Evolutionary conservation across 1,284 basidiomycete genomes (phyloP), one percentile per base, ranked within the genome.

Genomic region (Tilletiopsis washingtonensis): DNA sequence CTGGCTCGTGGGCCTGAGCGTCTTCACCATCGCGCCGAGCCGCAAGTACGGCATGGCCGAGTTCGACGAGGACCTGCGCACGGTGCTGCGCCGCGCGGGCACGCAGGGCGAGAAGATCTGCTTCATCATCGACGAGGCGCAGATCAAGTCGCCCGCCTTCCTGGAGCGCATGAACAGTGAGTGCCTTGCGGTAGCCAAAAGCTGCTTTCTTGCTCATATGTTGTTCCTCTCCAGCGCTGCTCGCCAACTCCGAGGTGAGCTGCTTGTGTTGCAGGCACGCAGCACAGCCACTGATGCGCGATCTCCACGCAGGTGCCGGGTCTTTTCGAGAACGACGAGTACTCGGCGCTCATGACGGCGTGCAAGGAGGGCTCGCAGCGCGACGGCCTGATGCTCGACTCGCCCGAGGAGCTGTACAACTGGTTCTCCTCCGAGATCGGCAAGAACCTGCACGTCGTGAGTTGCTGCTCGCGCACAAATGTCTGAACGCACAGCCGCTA

Each of bases 171-270:
- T 99, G 90, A 99, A 99, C 75, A 99, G n/a, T n/a, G n/a, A n/a
- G n/a, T 63, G n/a, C 43, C 37, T 25, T 29, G 36, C 3, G 41
- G 25, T 23, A 17, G 20, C 19, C 9, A 43, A 43, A 20, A 5
- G 37, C 5, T 5, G 5, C 19, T 26, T 36, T 9, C 5, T 23
- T 26, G 21, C 6, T 14, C 24, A 17, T 40, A 7, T 5, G 3
- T 15, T 36, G 3, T 41, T 37, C 23, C 17, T 11, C 21, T n/a
- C n/a, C n/a, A n/a, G n/a, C 91, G 0, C 81, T 99, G 3, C 81
- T 99, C 12, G 96, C 94, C 36, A 99, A 99, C 67, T 93, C 93
- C n/a, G 94, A 99, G 75, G n/a, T n/a, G n/a, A n/a, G n/a, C n/a
- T n/a, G n/a, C n/a, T n/a, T n/a, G n/a, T n/a, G n/a, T n/a, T n/a